A percentile compares a stretch with the other conserved stretches of the same genome.
Evolutionary conservation across 2,329 filamentous ascomycete genomes (phyloP).

Genomic region (Colletotrichum kahawae): DNA sequence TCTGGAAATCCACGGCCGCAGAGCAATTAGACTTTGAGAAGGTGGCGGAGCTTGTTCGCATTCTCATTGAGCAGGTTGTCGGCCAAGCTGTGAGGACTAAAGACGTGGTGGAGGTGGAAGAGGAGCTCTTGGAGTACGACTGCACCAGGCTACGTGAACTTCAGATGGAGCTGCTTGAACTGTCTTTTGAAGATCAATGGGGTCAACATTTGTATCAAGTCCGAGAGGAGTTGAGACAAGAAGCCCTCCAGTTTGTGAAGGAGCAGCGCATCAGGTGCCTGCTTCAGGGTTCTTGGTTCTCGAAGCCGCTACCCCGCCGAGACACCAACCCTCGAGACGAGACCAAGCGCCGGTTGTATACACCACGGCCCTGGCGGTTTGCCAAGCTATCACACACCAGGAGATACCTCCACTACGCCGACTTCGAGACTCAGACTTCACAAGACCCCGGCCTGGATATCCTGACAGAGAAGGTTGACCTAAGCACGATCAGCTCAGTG

Average conservation of each 20-base stretch:
- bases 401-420: conserved; percentile 86
- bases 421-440: conserved; percentile 72
- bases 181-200: conserved; percentile 95
- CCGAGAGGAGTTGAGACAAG: conserved; percentile 88
- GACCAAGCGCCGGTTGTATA: conserved; percentile 42
- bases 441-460: conserved; percentile 75
- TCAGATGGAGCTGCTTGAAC: conserved; percentile 91
- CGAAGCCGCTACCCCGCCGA: conserved; percentile 48
- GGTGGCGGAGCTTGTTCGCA: conserved; percentile 87
- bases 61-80: conserved; percentile 88
- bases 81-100: conserved; percentile 82
- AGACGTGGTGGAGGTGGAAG: conserved; percentile 86
- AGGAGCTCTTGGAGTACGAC: conserved; percentile 86
- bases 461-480: conserved; percentile 82
- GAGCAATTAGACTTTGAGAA: conserved; percentile 90
- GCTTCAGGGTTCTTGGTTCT: conserved; percentile 89
- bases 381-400: conserved; percentile 90
- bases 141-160: conserved; percentile 78
- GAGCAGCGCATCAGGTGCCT: conserved; percentile 93
- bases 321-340: conserved; percentile 37
- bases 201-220: conserved; percentile 87
- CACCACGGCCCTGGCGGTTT: conserved; percentile 75
- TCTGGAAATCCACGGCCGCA: conserved; percentile 92
- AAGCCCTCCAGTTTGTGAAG: conserved; percentile 94
- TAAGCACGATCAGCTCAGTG: conserved; percentile 87